These are phyloP conservation scores for Ensete ventricosum DNA, from an alignment of 176 grass and related monocot genomes.

Conservation along the genomic window DNA sequence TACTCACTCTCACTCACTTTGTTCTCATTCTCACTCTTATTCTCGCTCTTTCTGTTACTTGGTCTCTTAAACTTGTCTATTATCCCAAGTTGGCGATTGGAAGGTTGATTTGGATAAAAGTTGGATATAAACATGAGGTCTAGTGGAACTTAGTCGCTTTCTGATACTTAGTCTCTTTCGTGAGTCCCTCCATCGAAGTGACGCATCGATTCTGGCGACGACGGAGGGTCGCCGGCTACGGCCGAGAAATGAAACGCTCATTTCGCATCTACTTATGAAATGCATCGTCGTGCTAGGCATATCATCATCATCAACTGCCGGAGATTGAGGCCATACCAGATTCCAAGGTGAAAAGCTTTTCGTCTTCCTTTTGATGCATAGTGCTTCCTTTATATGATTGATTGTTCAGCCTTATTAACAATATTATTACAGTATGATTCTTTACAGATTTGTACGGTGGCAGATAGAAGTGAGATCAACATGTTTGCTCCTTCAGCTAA, in stretches of 20 bases:
- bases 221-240: not conserved
- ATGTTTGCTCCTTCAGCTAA: constrained; percentile 47
- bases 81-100: too few species aligned
- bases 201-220: constrained; percentile 20
- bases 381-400: not conserved
- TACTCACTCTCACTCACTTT: too few species aligned
- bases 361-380: not conserved
- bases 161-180: too few species aligned
- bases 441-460: not conserved
- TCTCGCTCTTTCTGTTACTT: too few species aligned
- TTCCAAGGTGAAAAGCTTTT: constrained; percentile 45
- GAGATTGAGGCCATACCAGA: constrained; percentile 65
- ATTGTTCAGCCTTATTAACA: not conserved
- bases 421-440: not conserved
- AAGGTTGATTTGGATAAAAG: too few species aligned
- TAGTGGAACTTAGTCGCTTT: too few species aligned
- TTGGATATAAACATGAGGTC: too few species aligned
- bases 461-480: too few species aligned
- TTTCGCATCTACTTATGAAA: constrained; percentile 17
- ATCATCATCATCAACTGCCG: constrained; percentile 33
- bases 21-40: too few species aligned
- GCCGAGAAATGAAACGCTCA: constrained; percentile 20
- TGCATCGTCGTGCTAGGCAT: constrained; percentile 31
- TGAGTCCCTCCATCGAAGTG: not conserved
- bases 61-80: too few species aligned